Evolutionary conservation across 176 grass and related monocot species (phyloP), one percentile per base, ranked within the genome.

Genomic region (Luzula sylvatica): DNA sequence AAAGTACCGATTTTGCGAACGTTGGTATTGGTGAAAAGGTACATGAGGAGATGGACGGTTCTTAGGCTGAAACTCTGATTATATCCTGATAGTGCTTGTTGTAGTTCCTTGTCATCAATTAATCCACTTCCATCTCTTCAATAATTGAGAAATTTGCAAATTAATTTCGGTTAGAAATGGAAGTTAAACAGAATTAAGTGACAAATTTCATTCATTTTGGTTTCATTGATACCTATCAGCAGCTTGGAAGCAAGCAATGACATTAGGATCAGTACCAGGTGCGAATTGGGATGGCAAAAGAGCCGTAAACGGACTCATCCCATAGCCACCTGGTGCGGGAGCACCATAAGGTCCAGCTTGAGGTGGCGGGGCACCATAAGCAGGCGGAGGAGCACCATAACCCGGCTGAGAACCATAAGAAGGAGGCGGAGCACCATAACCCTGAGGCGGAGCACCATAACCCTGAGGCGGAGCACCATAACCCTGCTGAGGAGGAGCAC

Each of bases 101-200:
- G 90, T 21, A 96, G 81, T 58, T 96, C 90, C 81, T 77, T 89
- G 67, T 96, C 90, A 54, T 96, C 90, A 71, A 96, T 96, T 42
- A 68, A 66, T 12, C 90, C 84, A 56, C 90, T 96, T 2, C 84
- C 77, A 55, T 96, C 90, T 45, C 81, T 64, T 49, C 23, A 49
- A 32, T 49, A 11, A 47, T n/a, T n/a, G 47, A 8, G 59, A 18
- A 42, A 64, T 26, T 64, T 45, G 8, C 44, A 64, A 26, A 20
- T 32, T 4, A 32, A 32, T 32, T 32, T n/a, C 8, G 29, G 8
- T 32, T 8, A 32, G 3, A 4, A 32, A 32, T 4, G 29, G 8
- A 8, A 4, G 8, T 32, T 32, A 32, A 32, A 32, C 29, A 3
- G 8, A 4, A 32, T 32, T 32, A 32, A 32, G 3, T 32, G 8